Percentiles rank a stretch among this genome's conserved stretches.
These are phyloP conservation scores for Leccinum subrobustum DNA, from an alignment of 1,284 basidiomycete genomes.

Conservation along the genomic window DNA sequence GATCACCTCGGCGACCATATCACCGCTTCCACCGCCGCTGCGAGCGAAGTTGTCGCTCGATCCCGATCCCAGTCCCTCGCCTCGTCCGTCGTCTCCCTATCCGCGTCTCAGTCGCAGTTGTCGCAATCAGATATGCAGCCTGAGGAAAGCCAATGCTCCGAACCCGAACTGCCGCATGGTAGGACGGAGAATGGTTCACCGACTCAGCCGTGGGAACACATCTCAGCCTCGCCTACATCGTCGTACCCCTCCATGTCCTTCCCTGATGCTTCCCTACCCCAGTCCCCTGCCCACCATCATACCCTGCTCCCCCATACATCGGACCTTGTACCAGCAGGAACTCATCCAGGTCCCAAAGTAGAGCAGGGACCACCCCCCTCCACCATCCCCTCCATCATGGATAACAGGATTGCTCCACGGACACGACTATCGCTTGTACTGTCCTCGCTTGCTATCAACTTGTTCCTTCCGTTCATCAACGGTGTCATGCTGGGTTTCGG, in stretches of 20 bases:
- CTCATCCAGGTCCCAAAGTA: background rate
- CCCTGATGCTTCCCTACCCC: constrained; percentile 52
- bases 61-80: constrained; percentile 19
- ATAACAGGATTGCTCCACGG: constrained; percentile 59
- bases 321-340: constrained; percentile 20
- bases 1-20: constrained; percentile 45
- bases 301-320: constrained; percentile 28
- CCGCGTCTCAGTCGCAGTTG: background rate
- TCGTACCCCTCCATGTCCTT: constrained; percentile 78
- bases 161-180: background rate
- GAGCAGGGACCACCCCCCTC: constrained; percentile 44
- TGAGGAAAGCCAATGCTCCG: constrained; percentile 20
- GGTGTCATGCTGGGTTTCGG: constrained; percentile 98
- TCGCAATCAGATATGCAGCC: constrained; percentile 45
- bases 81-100: constrained; percentile 22
- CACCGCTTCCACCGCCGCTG: constrained; percentile 23
- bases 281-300: constrained; percentile 40
- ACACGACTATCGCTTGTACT: constrained; percentile 72
- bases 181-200: constrained; percentile 31
- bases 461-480: constrained; percentile 93
- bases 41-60: constrained; percentile 14
- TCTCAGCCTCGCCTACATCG: constrained; percentile 61
- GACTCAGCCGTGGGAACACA: constrained; percentile 70
- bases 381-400: constrained; percentile 80
- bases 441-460: constrained; percentile 87